These are phyloP conservation scores for Rosa persica DNA, from an alignment of 306 rosid genomes.

Conservation along the genomic window DNA sequence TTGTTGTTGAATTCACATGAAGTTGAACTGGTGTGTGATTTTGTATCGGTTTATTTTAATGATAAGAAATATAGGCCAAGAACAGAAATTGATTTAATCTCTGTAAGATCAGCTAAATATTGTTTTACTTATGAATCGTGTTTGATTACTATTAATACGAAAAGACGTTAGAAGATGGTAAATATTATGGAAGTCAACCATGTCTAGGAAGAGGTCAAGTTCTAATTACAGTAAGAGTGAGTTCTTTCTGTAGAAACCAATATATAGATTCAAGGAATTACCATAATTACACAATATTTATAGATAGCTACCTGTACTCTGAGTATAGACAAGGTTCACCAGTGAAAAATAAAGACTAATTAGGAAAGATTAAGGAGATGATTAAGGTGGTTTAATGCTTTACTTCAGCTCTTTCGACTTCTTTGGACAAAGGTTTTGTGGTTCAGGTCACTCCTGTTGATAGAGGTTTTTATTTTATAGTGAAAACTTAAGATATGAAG, in stretches of 20 bases:
- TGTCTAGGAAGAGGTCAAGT: background rate
- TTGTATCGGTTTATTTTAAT: background rate
- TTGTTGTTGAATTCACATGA: conserved; percentile 1
- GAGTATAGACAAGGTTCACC: background rate
- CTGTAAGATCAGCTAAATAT: conserved; percentile 15
- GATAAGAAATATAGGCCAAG: background rate
- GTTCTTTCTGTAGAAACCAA: background rate
- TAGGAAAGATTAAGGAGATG: background rate
- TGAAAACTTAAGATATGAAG: background rate
- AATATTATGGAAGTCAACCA: background rate
- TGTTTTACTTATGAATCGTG: background rate
- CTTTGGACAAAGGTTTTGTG: background rate
- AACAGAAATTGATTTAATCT: conserved; percentile 2
- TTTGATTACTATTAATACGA: background rate
- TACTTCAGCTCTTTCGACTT: background rate
- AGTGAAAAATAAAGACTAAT: background rate
- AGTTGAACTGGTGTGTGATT: background rate
- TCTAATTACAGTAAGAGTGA: background rate
- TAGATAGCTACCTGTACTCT: background rate
- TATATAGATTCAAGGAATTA: background rate
- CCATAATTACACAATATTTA: background rate
- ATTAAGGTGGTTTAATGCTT: background rate
- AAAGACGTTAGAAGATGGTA: background rate
- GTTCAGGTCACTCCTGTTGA: background rate
- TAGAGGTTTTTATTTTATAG: background rate